These are phyloP conservation scores for Tripterygium wilfordii DNA, from an alignment of 177 flowering plant species.

Conservation along the genomic window DNA sequence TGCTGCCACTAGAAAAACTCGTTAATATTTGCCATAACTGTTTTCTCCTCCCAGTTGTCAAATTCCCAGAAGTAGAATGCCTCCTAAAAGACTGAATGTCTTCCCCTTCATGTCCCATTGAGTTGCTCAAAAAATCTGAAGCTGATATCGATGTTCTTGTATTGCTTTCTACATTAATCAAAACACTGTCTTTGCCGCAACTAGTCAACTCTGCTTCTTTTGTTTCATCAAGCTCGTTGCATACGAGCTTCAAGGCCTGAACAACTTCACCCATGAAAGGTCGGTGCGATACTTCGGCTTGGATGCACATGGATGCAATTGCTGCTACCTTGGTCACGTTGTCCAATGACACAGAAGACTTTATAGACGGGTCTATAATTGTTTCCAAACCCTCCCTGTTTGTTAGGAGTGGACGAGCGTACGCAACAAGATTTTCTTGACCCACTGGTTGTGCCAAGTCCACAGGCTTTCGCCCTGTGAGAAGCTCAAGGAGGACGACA, in stretches of 20 bases:
- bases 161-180: constrained; percentile 14
- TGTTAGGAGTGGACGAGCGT: constrained; percentile 76
- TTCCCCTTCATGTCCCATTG: constrained; percentile 25
- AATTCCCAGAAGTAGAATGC: constrained; percentile 43
- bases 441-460: constrained; percentile 74
- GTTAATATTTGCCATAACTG: constrained; percentile 46
- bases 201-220: constrained; percentile 21
- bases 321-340: constrained; percentile 61
- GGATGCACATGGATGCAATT: constrained; percentile 81
- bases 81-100: constrained; percentile 34
- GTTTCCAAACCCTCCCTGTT: constrained; percentile 43
- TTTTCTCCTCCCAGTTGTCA: constrained; percentile 31
- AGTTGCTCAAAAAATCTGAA: constrained; percentile 29
- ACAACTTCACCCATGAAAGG: constrained; percentile 91
- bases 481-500: constrained; percentile 85
- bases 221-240: constrained; percentile 49
- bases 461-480: constrained; percentile 81
- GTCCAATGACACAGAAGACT: constrained; percentile 28
- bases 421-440: constrained; percentile 72
- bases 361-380: constrained; percentile 40
- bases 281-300: constrained; percentile 70
- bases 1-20: constrained; percentile 43
- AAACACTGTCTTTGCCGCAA: constrained; percentile 26
- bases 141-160: constrained; percentile 25
- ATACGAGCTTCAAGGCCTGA: constrained; percentile 71